Evolutionary conservation across 331 rosid genomes (phyloP).

Genomic region (Quercus phellos): DNA sequence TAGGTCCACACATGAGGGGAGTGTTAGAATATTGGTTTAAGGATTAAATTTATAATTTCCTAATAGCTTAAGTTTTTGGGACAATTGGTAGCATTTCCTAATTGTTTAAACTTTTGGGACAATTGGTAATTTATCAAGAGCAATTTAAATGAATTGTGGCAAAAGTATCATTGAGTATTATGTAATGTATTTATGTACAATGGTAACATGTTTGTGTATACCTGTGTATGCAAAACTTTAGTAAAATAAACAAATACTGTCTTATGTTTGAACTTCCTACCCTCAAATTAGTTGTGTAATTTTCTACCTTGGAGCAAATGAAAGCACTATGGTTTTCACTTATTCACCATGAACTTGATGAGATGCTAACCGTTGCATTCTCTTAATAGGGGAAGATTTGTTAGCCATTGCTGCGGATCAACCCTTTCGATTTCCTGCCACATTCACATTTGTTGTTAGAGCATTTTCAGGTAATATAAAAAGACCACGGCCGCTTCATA

Average conservation of each 20-base stretch:
- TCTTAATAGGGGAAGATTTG: slow-evolving; percentile 75
- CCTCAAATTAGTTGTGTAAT: neutral
- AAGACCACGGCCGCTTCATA: slow-evolving; percentile 12
- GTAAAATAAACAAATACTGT: neutral
- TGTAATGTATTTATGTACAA: neutral
- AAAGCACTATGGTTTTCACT: neutral
- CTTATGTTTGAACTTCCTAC: slow-evolving; percentile 7
- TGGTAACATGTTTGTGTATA: too few relatives aligned
- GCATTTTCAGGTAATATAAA: slow-evolving; percentile 78
- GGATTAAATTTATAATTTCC: too few relatives aligned
- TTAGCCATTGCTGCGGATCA: slow-evolving; percentile 94
- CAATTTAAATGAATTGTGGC: neutral
- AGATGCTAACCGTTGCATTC: slow-evolving; percentile 21
- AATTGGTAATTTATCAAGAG: too few relatives aligned
- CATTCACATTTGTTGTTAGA: slow-evolving; percentile 99
- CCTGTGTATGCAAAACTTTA: too few relatives aligned
- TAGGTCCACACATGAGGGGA: too few relatives aligned
- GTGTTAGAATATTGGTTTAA: too few relatives aligned
- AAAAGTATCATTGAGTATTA: neutral
- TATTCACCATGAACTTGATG: neutral
- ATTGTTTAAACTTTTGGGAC: too few relatives aligned
- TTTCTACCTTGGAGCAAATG: too few relatives aligned
- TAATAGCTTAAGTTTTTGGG: too few relatives aligned
- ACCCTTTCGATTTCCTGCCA: slow-evolving; percentile 99
- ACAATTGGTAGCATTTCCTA: too few relatives aligned